Evolutionary conservation across 2,329 filamentous ascomycete species (phyloP).

Genomic region (Stylonectria norvegica): DNA sequence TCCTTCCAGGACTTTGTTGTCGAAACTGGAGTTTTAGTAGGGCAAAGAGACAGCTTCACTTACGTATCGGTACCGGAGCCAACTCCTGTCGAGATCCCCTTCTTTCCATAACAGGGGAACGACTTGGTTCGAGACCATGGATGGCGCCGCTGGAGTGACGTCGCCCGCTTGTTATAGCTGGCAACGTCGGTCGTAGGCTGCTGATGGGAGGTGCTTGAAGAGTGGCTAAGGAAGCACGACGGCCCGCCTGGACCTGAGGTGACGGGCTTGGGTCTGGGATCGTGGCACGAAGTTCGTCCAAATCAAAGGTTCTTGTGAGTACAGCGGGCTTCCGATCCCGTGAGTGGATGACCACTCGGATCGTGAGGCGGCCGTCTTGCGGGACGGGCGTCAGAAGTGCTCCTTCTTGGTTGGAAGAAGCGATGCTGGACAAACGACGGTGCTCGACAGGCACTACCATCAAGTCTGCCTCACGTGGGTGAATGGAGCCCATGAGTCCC

Average conservation of each 20-base stretch:
- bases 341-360: slow-evolving; percentile 30
- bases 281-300: slow-evolving; percentile 45
- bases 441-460: slow-evolving; percentile 27
- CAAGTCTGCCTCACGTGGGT: slow-evolving; percentile 18
- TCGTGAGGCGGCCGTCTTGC: slow-evolving; percentile 19
- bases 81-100: slow-evolving; percentile 11
- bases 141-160: slow-evolving; percentile 15
- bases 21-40: too few species aligned
- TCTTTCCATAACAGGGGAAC: slow-evolving; percentile 6
- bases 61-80: slow-evolving; percentile 22
- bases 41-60: too few species aligned
- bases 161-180: slow-evolving; percentile 5
- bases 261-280: slow-evolving; percentile 36
- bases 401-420: slow-evolving; percentile 4
- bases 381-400: slow-evolving; percentile 14
- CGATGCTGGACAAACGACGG: slow-evolving; percentile 14
- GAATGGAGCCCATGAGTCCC: slow-evolving; percentile 15
- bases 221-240: slow-evolving; percentile 15
- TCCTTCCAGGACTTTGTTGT: too few species aligned
- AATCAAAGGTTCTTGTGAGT: slow-evolving; percentile 49
- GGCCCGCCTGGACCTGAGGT: slow-evolving; percentile 5
- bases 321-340: slow-evolving; percentile 43
- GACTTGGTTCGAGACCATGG: neutral
- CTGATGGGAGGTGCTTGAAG: slow-evolving; percentile 8
- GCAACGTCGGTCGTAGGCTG: slow-evolving; percentile 10